Base-by-base conservation (phyloP, 345 rosid species). In the Lumnitzera racemosa region DNA sequence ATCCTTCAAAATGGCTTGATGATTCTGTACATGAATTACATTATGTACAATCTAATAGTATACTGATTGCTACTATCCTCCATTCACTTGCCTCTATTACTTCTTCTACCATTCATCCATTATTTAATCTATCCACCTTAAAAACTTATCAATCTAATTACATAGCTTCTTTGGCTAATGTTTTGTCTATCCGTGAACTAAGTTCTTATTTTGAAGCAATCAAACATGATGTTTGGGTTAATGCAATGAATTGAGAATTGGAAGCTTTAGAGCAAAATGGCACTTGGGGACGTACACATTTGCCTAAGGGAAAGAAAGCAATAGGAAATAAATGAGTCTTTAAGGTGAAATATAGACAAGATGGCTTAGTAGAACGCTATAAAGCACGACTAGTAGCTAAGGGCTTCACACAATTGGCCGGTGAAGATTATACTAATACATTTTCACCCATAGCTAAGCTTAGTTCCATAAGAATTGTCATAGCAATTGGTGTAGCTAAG, bases 311-410 rank as follows among this genome's bases (percentile, higher is more conserved):
- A 11, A 15, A 43, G 11, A 5, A 14, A 5, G 20, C 51, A 0
- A 41, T 58, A 13, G 62, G 20, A 0, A 41, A 15, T 3, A 58
- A 58, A 36, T 58, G 62, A 29, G 51, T 58, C 12, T 58, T 41
- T n/a, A 58, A 58, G 6, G 13, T 58, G 12, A 55, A 58, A 12
- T 24, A 47, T 10, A 13, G 14, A 2, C 10, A 13, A 2, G 62
- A 58, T 58, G 62, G 62, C 0, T 12, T 7, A 13, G 20, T 58
- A 11, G 51, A 58, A 11, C 2, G 62, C 4, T 58, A 6, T 20
- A 58, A 58, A 29, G 62, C 62, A 12, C 13, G 62, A 0, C 23
- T 43, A 4, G 50, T 58, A 0, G 62, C 51, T 10, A 58, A 58
- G 23, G 62, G 62, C 3, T 58, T 31, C 23, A 58, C 51, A 9